phyloP scores from a whole-genome alignment of 2,329 filamentous ascomycete species.

The Pseudocercospora pini-densiflorae region DNA sequence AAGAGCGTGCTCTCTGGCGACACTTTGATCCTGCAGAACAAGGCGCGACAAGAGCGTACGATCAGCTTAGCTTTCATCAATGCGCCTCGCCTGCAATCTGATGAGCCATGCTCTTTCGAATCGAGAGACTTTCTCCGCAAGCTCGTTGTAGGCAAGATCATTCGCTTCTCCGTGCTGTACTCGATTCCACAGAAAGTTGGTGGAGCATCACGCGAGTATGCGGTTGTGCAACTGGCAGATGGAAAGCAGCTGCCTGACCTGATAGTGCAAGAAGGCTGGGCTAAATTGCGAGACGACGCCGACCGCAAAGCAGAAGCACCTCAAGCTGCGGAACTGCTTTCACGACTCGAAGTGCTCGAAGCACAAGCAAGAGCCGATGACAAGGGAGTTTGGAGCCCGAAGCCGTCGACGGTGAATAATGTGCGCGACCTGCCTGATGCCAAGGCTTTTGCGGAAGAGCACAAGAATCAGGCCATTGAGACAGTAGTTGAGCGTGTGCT shows the following conservation, averaged over 20 bases:
- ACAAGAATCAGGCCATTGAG: constrained; percentile 84
- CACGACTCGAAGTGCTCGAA: constrained; percentile 78
- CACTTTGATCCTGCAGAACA: constrained; percentile 83
- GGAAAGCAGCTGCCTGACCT: constrained; percentile 80
- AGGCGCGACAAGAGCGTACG: constrained; percentile 80
- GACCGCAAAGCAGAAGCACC: constrained; percentile 88
- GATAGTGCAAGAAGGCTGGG: constrained; percentile 85
- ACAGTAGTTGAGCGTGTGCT: constrained; percentile 85
- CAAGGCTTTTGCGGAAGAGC: constrained; percentile 74
- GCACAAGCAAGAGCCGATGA: constrained; percentile 75
- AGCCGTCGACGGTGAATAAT: constrained; percentile 70
- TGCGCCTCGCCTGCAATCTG: constrained; percentile 66
- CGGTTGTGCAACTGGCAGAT: constrained; percentile 74
- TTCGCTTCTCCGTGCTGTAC: constrained; percentile 86
- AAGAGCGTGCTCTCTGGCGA: constrained; percentile 96
- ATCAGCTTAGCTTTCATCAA: constrained; percentile 92
- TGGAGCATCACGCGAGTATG: constrained; percentile 80
- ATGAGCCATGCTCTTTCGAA: constrained; percentile 81
- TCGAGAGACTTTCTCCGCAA: constrained; percentile 91
- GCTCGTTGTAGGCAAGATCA: constrained; percentile 80
- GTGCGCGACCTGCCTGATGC: constrained; percentile 80
- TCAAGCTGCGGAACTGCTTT: constrained; percentile 70
- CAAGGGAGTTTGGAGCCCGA: constrained; percentile 79
- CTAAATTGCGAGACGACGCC: constrained; percentile 92
- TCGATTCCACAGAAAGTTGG: constrained; percentile 70